Percentiles rank a stretch among this genome's conserved stretches.
phyloP scores from a whole-genome alignment of 2,329 filamentous ascomycete genomes.

The Penicillium sp. region DNA sequence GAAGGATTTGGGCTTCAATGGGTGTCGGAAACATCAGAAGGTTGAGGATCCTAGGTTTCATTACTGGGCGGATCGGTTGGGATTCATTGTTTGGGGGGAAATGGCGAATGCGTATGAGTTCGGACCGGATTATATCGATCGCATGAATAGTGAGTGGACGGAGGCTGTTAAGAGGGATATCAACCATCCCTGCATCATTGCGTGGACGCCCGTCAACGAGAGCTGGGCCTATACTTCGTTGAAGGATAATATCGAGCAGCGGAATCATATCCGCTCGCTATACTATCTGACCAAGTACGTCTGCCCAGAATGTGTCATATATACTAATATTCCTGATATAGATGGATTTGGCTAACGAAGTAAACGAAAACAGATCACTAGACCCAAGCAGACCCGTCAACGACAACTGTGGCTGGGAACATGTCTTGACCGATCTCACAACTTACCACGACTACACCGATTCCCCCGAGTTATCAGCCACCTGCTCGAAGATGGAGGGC shows the following conservation, averaged over 20 bases:
- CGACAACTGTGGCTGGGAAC: constrained; percentile 74
- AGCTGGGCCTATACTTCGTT: constrained; percentile 67
- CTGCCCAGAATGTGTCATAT: not conserved
- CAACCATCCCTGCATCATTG: constrained; percentile 67
- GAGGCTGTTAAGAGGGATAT: constrained; percentile 67
- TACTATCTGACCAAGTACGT: constrained; percentile 67
- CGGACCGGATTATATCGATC: constrained; percentile 59
- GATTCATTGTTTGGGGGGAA: constrained; percentile 70
- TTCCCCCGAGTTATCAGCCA: constrained; percentile 58
- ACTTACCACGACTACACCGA: constrained; percentile 73
- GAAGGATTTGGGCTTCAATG: constrained; percentile 70
- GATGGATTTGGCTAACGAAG: too few relatives aligned
- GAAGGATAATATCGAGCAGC: constrained; percentile 60
- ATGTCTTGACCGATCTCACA: constrained; percentile 66
- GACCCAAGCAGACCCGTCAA: constrained; percentile 69
- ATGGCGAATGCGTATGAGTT: constrained; percentile 72
- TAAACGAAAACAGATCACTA: constrained; percentile 47
- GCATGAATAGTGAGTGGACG: constrained; percentile 68
- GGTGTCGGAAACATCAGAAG: constrained; percentile 70
- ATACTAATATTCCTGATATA: not conserved
- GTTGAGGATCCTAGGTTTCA: constrained; percentile 70
- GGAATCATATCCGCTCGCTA: constrained; percentile 66
- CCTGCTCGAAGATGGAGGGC: constrained; percentile 55
- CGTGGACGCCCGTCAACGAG: constrained; percentile 70
- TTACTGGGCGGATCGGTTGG: constrained; percentile 68